Evolutionary conservation across 257 asterid genomes (phyloP), one percentile per base, ranked within the genome.

Genomic region (Paraleonurus japonicus): DNA sequence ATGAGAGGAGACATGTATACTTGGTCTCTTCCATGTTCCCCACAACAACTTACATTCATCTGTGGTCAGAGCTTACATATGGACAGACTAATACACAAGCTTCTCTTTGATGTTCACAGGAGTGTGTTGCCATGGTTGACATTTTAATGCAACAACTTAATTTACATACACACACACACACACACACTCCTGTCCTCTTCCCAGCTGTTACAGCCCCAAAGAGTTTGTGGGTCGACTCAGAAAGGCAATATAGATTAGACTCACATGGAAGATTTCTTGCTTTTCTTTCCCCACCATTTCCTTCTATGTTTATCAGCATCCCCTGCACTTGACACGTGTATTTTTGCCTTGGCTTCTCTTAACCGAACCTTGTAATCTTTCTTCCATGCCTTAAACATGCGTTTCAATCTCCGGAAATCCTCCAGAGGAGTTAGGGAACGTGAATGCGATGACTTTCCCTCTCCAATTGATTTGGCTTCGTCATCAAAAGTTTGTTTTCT

Each of bases 201-300:
- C 47, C 47, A 39, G 47, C 47, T 39, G 45, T 13, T 13, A 37
- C 9, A 37, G 45, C 45, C 28, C 39, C 66, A 27, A 24, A 10
- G 32, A 54, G 15, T 37, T 26, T 70, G 55, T 58, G 15, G 47
- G 4, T 12, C 13, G 0, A 22, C 37, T 43, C 26, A n/a, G 24
- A 20, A 51, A 72, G 17, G 67, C 73, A 28, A 32, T 4, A 39
- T 22, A 43, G 62, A 45, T 37, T 62, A 5, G 43, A 63, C 17
- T 64, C 43, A 53, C 22, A 58, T 48, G 7, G 58, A 53, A 60
- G 65, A 19, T 57, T 6, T 15, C 43, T 79, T 81, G 84, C 70
- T 81, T 80, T 69, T 85, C 86, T 77, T 87, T 61, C 87, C 96
- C 96, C 96, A 89, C 98, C 96, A 92, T 66, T 55, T 80, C 61